Base-by-base conservation (phyloP, 1,284 basidiomycete species). In the Coniophora puteana region DNA sequence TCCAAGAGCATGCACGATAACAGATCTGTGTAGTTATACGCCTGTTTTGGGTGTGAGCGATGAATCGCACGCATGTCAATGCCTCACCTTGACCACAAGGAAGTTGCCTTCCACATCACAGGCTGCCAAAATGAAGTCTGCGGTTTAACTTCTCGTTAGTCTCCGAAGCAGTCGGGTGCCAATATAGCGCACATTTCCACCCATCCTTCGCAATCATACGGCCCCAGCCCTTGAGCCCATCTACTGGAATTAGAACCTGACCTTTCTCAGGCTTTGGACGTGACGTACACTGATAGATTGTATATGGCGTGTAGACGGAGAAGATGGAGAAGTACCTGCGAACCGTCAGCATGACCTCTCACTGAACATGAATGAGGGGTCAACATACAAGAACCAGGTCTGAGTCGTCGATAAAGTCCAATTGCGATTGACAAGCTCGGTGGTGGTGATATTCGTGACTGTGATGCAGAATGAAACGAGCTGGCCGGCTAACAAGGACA, bases 51-150 rank as follows among this genome's bases (percentile, higher is more conserved):
- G 37, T 45, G 22, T 30, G 40, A 27, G 36, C 13, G n/a, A 29
- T 26, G 4, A 28, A 14, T n/a, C 5, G 29, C 30, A 26, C 13
- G 23, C 14, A 11, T 4, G 33, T 23, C 25, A 23, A 8, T 17
- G 29, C 57, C n/a, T 27, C 40, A 77, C 80, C 60, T 87, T 88
- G 43, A 93, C 79, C 30, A 87, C 89, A 38, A 89, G 61, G 56
- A 87, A 93, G 58, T 93, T 92, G 24, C 80, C 89, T 58, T 90
- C 88, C 28, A 92, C 88, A 55, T 91, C 89, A 58, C 78, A 86
- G 14, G 72, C 76, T 14, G 84, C 88, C 17, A 93, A 69, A 41
- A 91, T 70, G 47, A 88, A 62, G 58, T 92, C 87, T 89, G 49
- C 3, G 27, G 30, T n/a, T n/a, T n/a, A n/a, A n/a, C n/a, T n/a